Evolutionary conservation across 2,329 filamentous ascomycete species (phyloP), one percentile per base, ranked within the genome.

Genomic region (Aspergillus sp.): DNA sequence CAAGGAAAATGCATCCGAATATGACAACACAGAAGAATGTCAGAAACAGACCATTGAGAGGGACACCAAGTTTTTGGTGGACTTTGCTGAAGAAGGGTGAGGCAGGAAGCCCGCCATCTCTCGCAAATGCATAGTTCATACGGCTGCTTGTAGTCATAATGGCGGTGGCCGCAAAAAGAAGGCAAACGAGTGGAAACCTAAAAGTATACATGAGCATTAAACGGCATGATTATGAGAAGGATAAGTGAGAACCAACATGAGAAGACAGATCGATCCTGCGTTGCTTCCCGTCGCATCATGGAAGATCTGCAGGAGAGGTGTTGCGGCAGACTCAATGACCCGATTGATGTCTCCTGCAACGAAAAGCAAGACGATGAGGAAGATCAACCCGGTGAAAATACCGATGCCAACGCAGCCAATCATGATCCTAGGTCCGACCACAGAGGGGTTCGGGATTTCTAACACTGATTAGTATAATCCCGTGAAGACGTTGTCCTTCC

Each of bases 1-100:
- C 88, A 3, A 91, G 79, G 70, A 89, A 89, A 60, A 91, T 86
- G 57, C 84, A 80, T 0, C 88, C 88, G 56, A 91, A 89, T 12
- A 90, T 77, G 55, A 89, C 80, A 2, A 89, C 85, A 45, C 88
- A 79, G 4, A 73, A 74, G 0, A 83, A 79, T 2, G 85, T 86
- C 50, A 89, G 78, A 12, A 85, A 76, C 1, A 91, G 75, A 0
- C 87, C 82, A 64, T 90, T 89, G 13, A 91, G 72, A 0, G 89
- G 89, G 1, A 89, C 81, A 0, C 83, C 82, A 0, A 90, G 79
- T 13, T 70, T 78, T 0, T 81, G 77, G 66, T 90, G 85, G 1
- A 90, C 82, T 44, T 77, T 80, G 52, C 85, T 81, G 60, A 89
- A 87, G 62, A 86, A 72, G 1, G 70, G 74, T 4, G 85, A 86